Evolutionary conservation across 495 filamentous ascomycete species (phyloP), one percentile per base, ranked within the genome.

Genomic region (Talaromyces thailandensis): DNA sequence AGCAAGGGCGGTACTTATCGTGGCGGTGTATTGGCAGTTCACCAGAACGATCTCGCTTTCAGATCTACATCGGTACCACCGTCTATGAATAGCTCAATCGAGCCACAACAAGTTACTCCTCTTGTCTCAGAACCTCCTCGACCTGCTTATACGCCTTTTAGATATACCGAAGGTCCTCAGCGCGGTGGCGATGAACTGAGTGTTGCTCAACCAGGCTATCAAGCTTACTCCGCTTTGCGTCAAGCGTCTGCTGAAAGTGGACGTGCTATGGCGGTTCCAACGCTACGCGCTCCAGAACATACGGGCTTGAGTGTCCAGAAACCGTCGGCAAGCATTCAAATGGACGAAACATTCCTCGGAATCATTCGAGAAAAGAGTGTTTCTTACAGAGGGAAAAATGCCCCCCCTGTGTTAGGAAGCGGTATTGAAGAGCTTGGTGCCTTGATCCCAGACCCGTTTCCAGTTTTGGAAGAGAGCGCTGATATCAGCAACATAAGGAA

Each of bases 111-210:
- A 1, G 62, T 76, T 9, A 68, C 70, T 26, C 76, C 76, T 43
- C 56, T 63, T 14, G 16, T 43, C 5, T 31, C 51, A 32, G 75
- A 77, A 48, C 76, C 78, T 35, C 78, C 78, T 6, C 73, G 73
- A 32, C 75, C 78, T 16, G 76, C 78, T 35, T 81, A 81, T 59
- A 78, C 73, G 0, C 76, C 78, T 8, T 79, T 79, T 56, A 73
- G 73, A 43, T 80, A 80, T 56, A 75, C 70, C 0, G 79, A 82
- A 64, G 79, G 76, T 6, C 78, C 76, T 29, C 76, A 80, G 62
- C 68, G 76, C 61, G 75, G 76, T 56, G 79, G 75, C 6, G 77
- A 80, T 43, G 66, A 73, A 29, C 70, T 78, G 2, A 64, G 32
- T 21, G 67, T 79, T 51, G 71, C 70, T 48, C 73, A 71, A 6